Percentiles rank a stretch among this genome's conserved stretches.
Evolutionary conservation across 2,329 filamentous ascomycete genomes (phyloP).

Genomic region (Ophiocordyceps sinensis): DNA sequence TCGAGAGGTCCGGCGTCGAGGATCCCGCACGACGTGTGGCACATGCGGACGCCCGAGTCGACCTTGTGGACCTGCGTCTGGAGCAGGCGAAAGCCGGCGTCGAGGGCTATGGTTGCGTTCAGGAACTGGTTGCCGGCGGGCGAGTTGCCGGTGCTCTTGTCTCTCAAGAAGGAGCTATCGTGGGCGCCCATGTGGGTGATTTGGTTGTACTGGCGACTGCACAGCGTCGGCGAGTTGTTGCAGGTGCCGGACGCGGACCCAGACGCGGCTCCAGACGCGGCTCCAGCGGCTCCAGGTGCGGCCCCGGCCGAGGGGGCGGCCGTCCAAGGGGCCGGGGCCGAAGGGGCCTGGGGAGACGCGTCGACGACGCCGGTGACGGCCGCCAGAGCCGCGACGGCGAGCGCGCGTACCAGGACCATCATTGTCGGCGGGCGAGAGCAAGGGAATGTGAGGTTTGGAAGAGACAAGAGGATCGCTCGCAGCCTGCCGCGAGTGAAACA

Average conservation of each 20-base stretch:
- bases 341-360: slow-evolving; percentile 10
- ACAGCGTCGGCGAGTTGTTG: slow-evolving; percentile 70
- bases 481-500: neutral
- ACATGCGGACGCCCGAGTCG: slow-evolving; percentile 47
- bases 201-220: slow-evolving; percentile 55
- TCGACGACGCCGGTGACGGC: slow-evolving; percentile 8
- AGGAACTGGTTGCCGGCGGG: slow-evolving; percentile 59
- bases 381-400: slow-evolving; percentile 8
- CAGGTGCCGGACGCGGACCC: slow-evolving; percentile 32
- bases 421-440: slow-evolving; percentile 2
- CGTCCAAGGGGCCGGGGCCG: neutral
- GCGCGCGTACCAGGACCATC: slow-evolving; percentile 9
- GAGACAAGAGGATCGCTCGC: too few relatives aligned
- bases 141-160: slow-evolving; percentile 44
- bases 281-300: neutral
- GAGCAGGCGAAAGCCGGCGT: slow-evolving; percentile 56
- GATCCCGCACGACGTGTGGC: slow-evolving; percentile 52
- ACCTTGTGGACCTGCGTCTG: slow-evolving; percentile 56
- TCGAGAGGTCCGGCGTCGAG: slow-evolving; percentile 54
- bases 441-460: too few relatives aligned
- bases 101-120: slow-evolving; percentile 56
- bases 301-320: neutral
- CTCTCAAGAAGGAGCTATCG: slow-evolving; percentile 57
- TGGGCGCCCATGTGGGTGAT: slow-evolving; percentile 69
- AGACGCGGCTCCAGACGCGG: neutral